Percentiles rank a stretch among this genome's conserved stretches.
Conservation (phyloP, 495 filamentous ascomycete species). For the Thermothielavioides terrestris region DNA sequence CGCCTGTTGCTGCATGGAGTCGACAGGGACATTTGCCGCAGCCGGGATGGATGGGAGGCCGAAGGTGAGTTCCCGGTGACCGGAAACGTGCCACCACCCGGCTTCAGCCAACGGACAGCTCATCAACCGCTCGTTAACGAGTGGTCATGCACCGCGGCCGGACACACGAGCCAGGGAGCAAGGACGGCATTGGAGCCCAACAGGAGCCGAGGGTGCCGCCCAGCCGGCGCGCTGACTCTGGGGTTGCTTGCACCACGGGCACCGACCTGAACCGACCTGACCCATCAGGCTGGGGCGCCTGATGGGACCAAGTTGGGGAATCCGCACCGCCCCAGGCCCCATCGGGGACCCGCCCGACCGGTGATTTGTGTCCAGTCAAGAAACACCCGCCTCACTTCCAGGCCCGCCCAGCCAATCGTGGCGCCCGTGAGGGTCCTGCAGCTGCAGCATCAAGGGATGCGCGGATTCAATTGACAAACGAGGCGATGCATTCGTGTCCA, state of each 20-base stretch:
- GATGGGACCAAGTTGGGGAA: neutral
- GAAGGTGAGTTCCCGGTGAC: slow-evolving; percentile 6
- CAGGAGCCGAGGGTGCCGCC: slow-evolving; percentile 11
- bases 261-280: too few species aligned
- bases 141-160: slow-evolving; percentile 4
- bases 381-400: slow-evolving; percentile 11
- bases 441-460: slow-evolving; percentile 1
- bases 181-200: slow-evolving; percentile 6
- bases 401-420: slow-evolving; percentile 2
- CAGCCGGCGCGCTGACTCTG: neutral
- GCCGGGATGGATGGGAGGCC: neutral
- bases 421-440: slow-evolving; percentile 4
- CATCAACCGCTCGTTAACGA: slow-evolving; percentile 7
- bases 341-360: neutral
- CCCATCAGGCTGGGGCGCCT: neutral
- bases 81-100: slow-evolving; percentile 8
- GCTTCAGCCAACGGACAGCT: slow-evolving; percentile 10
- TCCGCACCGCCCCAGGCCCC: neutral
- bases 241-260: neutral
- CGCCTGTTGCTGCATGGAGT: too few species aligned
- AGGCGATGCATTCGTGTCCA: slow-evolving; percentile 5
- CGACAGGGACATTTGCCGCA: too few species aligned
- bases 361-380: slow-evolving; percentile 12
- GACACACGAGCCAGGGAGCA: neutral
- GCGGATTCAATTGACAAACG: slow-evolving; percentile 2